phyloP scores from a whole-genome alignment of 345 rosid genomes.

The Triadica sebifera region DNA sequence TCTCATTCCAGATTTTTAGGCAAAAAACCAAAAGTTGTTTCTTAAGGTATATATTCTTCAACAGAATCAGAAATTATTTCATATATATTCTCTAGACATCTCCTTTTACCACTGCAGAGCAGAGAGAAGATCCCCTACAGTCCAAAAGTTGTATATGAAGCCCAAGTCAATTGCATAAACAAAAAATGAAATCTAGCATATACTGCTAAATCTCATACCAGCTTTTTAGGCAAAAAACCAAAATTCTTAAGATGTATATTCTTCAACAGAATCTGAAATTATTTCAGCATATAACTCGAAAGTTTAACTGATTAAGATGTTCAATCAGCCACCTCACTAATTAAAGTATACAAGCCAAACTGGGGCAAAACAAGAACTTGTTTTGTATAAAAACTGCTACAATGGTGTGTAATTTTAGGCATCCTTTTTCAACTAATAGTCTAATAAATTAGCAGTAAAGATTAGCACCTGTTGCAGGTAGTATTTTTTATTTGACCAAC shows the following conservation, averaged over 20 bases:
- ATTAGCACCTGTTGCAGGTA: slow-evolving; percentile 77
- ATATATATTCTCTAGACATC: neutral
- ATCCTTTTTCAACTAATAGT: neutral
- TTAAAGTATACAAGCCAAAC: neutral
- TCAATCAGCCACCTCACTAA: neutral
- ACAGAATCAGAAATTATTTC: neutral
- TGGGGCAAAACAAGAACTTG: neutral
- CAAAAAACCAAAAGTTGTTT: neutral
- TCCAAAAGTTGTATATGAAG: neutral
- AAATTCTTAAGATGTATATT: neutral
- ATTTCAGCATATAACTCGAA: neutral
- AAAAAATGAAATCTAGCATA: too few species aligned
- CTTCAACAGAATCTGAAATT: neutral
- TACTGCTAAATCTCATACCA: neutral
- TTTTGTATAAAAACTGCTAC: neutral
- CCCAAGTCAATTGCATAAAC: neutral
- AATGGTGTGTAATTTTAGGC: neutral
- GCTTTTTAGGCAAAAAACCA: neutral
- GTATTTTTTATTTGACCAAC: slow-evolving; percentile 95
- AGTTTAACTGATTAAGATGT: neutral
- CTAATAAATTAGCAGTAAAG: neutral
- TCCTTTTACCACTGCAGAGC: neutral
- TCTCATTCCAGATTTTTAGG: neutral
- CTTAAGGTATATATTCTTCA: neutral
- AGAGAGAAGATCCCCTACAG: neutral